Conservation (phyloP, 371 early-diverging fungal species). For the Basidiobolus meristosporus region DNA sequence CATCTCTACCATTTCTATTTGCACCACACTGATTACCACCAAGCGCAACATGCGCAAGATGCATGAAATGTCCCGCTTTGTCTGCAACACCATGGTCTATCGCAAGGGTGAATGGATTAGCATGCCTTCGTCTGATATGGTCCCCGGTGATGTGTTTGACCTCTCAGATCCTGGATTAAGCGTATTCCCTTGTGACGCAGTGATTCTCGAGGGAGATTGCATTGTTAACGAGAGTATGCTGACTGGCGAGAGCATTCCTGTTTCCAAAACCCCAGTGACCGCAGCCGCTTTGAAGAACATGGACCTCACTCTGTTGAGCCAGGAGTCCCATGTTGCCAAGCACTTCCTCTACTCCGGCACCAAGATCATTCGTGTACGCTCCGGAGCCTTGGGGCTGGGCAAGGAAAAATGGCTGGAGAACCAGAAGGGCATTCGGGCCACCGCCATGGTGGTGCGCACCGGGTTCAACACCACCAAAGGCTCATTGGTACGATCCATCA, state of each 20-base stretch:
- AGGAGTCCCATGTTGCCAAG: constrained; percentile 47
- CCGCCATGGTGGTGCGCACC: constrained; percentile 79
- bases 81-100: constrained; percentile 55
- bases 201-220: constrained; percentile 90
- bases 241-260: constrained; percentile 76
- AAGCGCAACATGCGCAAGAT: constrained; percentile 48
- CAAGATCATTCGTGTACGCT: constrained; percentile 67
- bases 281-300: constrained; percentile 43
- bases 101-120: constrained; percentile 42
- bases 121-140: constrained; percentile 62
- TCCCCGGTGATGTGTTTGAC: constrained; percentile 90
- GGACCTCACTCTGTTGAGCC: constrained; percentile 45
- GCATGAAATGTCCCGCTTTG: constrained; percentile 70
- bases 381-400: no score
- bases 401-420: no score
- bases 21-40: constrained; percentile 68
- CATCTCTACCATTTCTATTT: constrained; percentile 55
- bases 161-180: constrained; percentile 36
- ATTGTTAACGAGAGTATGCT: constrained; percentile 98
- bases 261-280: constrained; percentile 57
- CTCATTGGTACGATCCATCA: constrained; percentile 79
- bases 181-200: constrained; percentile 85
- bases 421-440: constrained; percentile 14
- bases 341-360: constrained; percentile 86
- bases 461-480: constrained; percentile 98